Conservation (phyloP, 495 filamentous ascomycete genomes). For the Penicillium robsamsonii region DNA sequence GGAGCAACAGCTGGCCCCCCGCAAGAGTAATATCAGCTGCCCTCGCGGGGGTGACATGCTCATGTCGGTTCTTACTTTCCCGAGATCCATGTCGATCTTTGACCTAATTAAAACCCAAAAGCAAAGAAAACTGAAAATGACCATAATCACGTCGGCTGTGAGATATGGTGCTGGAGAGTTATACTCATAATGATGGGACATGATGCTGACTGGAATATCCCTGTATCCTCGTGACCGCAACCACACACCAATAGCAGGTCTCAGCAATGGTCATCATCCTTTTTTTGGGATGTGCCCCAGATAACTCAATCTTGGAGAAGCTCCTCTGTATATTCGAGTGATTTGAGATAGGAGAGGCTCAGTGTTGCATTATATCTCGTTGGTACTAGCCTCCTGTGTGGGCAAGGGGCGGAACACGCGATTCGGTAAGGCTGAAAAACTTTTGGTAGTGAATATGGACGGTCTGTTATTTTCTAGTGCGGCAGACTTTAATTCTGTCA, state of each 20-base stretch:
- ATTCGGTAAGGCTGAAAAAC: background rate
- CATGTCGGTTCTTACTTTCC: conserved; percentile 1
- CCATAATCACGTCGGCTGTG: background rate
- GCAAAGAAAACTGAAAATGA: background rate
- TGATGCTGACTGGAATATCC: background rate
- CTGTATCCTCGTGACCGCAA: background rate
- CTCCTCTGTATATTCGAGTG: background rate
- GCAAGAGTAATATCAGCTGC: background rate
- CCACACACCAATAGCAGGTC: background rate
- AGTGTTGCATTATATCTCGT: background rate
- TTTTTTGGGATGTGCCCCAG: background rate
- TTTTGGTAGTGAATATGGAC: background rate
- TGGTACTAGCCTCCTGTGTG: background rate
- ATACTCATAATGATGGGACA: background rate
- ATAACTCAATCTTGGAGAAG: background rate
- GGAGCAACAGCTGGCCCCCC: conserved; percentile 5
- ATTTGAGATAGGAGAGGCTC: background rate
- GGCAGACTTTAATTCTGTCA: background rate
- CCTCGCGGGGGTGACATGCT: conserved; percentile 1
- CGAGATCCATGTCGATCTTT: conserved; percentile 14
- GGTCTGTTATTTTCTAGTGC: background rate
- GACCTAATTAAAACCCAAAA: background rate
- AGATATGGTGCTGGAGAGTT: background rate
- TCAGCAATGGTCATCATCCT: background rate
- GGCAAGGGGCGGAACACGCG: background rate